Evolutionary conservation across 2,329 filamentous ascomycete species (phyloP), one percentile per base, ranked within the genome.

Genomic region (Alternaria atra): DNA sequence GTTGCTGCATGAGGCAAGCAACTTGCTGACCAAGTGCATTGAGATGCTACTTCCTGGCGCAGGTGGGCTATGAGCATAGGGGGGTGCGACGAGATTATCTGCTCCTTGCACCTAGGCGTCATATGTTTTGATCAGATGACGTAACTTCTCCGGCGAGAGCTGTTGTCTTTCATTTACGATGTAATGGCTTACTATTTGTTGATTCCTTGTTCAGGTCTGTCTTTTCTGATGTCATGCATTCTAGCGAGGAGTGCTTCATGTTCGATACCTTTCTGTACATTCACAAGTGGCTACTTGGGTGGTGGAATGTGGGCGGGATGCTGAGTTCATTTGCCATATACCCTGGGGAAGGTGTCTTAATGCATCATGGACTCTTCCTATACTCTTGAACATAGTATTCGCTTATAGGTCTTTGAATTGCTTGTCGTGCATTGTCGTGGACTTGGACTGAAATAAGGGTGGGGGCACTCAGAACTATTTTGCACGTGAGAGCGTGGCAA

Each of bases 1-100:
- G 82, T 81, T 98, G 55, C 82, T 98, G 64, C 90, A 95, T 58
- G 95, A 98, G 79, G 94, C 93, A 35, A 91, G 91, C 32, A 90
- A 87, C 23, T 81, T 97, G 62, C 79, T 98, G 73, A 89, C 85
- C 56, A 95, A 93, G 75, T 97, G 94, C 77, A 91, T 97, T 66
- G 84, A 87, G 63, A 85, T 87, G 79, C 76, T 89, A 9, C 68
- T 77, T 20, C 76, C 75, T 9, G 70, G 74, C 4, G 69, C 65
- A 29, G 62, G 62, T 8, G 64, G 50, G 2, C 27, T 63, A 40
- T 67, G 48, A 65, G 42, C 47, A 50, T 10, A 39, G 17, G 2
- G 2, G 15, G 8, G 20, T 29, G 35, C 35, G 23, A 40, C 15
- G 15, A 17, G 30, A 48, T 23, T 29, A 29, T 50, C 23, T 43